These are phyloP conservation scores for Termitomyces sp. DNA, from an alignment of 768 basidiomycete genomes.

Conservation along the genomic window DNA sequence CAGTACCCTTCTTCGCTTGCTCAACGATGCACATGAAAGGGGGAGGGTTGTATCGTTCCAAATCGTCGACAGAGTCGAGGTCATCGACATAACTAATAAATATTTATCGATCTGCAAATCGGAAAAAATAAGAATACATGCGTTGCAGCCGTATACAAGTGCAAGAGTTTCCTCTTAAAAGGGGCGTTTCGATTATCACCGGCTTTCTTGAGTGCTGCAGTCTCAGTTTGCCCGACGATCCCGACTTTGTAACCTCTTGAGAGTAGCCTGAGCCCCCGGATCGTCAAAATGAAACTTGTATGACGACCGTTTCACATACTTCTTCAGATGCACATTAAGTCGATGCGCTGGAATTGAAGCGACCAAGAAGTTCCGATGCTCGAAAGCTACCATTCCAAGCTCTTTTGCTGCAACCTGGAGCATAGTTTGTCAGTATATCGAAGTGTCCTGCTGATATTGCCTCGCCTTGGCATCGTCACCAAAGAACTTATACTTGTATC, in stretches of 20 bases:
- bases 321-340: constrained; percentile 68
- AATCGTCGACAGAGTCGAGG: constrained; percentile 61
- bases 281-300: not conserved
- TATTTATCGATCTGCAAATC: not conserved
- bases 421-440: not conserved
- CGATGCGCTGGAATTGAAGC: constrained; percentile 72
- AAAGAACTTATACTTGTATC: constrained; percentile 82
- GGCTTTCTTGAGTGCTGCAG: constrained; percentile 83
- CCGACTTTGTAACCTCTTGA: constrained; percentile 81
- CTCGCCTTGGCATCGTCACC: constrained; percentile 76
- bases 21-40: constrained; percentile 72
- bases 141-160: constrained; percentile 86
- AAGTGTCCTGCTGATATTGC: not conserved
- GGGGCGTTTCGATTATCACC: constrained; percentile 68
- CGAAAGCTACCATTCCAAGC: constrained; percentile 72
- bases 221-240: constrained; percentile 77
- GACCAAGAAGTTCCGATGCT: constrained; percentile 64
- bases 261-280: constrained; percentile 41
- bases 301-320: constrained; percentile 32
- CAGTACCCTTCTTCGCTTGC: constrained; percentile 30
- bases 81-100: constrained; percentile 72
- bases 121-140: constrained; percentile 32
- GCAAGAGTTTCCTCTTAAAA: constrained; percentile 69
- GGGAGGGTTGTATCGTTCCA: constrained; percentile 51
- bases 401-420: constrained; percentile 65